Conservation (phyloP, 306 rosid genomes). For the Elaeagnus macrophylla region DNA sequence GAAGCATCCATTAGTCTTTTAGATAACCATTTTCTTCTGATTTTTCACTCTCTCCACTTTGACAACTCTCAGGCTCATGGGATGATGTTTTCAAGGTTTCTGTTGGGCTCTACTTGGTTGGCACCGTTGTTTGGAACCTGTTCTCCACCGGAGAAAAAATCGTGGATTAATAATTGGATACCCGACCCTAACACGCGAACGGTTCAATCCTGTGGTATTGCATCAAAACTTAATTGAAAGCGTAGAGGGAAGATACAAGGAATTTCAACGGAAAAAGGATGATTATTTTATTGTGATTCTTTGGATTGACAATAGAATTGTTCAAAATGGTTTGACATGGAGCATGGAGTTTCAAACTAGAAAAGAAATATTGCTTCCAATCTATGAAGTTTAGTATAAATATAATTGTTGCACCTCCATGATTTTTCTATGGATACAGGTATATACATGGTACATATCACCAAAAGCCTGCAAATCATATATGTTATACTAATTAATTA, state of each 20-base stretch:
- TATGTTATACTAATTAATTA: conserved; percentile 22
- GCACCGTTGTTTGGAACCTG: conserved; percentile 92
- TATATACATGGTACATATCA: conserved; percentile 6
- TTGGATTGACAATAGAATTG: conserved; percentile 12
- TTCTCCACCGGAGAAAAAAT: conserved; percentile 93
- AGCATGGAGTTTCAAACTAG: conserved; percentile 10
- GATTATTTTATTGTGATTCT: conserved; percentile 13
- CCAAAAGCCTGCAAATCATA: conserved; percentile 41
- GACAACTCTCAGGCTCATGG: conserved; percentile 70
- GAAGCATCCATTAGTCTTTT: neutral
- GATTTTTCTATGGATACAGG: conserved; percentile 7
- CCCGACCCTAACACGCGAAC: neutral
- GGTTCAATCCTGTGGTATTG: conserved; percentile 20
- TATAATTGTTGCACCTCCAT: conserved; percentile 11
- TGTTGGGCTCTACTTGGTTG: conserved; percentile 82
- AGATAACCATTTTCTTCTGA: neutral
- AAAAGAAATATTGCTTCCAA: conserved; percentile 1
- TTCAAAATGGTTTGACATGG: conserved; percentile 1
- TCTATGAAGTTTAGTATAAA: conserved; percentile 4
- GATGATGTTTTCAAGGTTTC: conserved; percentile 96
- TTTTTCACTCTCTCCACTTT: neutral
- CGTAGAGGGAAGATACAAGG: neutral
- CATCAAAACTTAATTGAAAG: neutral
- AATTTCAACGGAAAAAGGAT: conserved; percentile 5
- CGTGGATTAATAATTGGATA: conserved; percentile 39